Conservation (phyloP, 768 basidiomycete genomes). For the Russula dissimulans region DNA sequence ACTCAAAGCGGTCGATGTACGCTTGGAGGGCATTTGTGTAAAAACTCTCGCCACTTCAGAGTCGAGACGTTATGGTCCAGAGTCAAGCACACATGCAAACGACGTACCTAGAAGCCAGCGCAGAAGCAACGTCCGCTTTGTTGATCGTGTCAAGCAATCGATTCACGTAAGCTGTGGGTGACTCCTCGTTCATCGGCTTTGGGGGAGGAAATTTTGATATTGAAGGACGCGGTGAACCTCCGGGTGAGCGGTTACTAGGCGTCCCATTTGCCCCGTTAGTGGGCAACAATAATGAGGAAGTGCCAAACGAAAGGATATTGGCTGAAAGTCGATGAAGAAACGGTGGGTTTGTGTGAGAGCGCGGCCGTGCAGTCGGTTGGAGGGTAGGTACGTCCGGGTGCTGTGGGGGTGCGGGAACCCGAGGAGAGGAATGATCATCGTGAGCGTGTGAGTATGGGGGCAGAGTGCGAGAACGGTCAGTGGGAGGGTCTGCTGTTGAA, state of each 20-base stretch:
- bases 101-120: constrained; percentile 71
- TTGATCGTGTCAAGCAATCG: constrained; percentile 56
- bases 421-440: constrained; percentile 1
- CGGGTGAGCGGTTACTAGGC: constrained; percentile 20
- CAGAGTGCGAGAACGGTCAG: constrained; percentile 24
- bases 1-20: constrained; percentile 74
- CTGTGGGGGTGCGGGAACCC: constrained; percentile 18
- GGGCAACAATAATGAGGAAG: constrained; percentile 29
- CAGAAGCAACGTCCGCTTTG: constrained; percentile 69
- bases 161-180: constrained; percentile 57
- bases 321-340: constrained; percentile 62
- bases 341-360: constrained; percentile 57
- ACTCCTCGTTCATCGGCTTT: constrained; percentile 52
- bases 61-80: background rate
- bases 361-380: constrained; percentile 35
- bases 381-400: constrained; percentile 14
- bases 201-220: constrained; percentile 40
- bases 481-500: constrained; percentile 33
- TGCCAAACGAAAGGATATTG: constrained; percentile 46
- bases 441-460: constrained; percentile 20
- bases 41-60: constrained; percentile 57
- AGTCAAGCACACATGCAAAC: background rate
- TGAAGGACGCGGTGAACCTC: constrained; percentile 38
- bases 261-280: constrained; percentile 18
- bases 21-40: constrained; percentile 56